Evolutionary conservation across 257 asterid species (phyloP), one percentile per base, ranked within the genome.

Genomic region (Ophiorrhiza pumila): DNA sequence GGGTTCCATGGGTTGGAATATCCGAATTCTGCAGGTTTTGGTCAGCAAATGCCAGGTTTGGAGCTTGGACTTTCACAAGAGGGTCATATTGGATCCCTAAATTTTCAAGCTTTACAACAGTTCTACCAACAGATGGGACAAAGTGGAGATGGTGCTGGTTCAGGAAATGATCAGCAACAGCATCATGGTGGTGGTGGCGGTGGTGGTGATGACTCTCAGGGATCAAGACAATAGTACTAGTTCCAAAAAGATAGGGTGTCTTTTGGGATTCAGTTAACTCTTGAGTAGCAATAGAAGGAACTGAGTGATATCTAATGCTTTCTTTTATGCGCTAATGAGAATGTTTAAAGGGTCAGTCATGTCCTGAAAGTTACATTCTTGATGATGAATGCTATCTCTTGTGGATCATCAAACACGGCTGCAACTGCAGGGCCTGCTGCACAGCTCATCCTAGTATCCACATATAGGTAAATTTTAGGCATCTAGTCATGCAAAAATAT

Each of bases 61-160:
- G 93, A 87, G 83, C 93, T 90, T n/a, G 96, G 96, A 9, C 91
- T 90, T 29, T 90, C 96, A 37, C 96, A 87, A 8, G 96, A 87
- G 34, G 90, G 88, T 8, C 86, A 82, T 52, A 83, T 86, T 45
- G 91, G 91, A 50, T 86, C 86, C 34, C 18, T 87, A 5, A 87
- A 82, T 81, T 74, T 82, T 32, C 93, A 90, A 27, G 82, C 89
- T 7, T 74, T 90, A 0, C 82, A 61, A 22, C 91, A 87, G 71
- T 79, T 85, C 25, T 87, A 90, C 55, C 93, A 87, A 79, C 93
- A 87, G 69, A 77, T 85, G 66, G 90, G 87, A 13, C 91, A 82
- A 15, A 71, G 57, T 53, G 85, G 86, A 56, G 88, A 75, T 18
- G 78, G 69, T 7, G 79, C 66, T 10, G 75, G 71, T 20, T 58